phyloP scores from a whole-genome alignment of 345 rosid genomes.

The Corchorus olitorius region DNA sequence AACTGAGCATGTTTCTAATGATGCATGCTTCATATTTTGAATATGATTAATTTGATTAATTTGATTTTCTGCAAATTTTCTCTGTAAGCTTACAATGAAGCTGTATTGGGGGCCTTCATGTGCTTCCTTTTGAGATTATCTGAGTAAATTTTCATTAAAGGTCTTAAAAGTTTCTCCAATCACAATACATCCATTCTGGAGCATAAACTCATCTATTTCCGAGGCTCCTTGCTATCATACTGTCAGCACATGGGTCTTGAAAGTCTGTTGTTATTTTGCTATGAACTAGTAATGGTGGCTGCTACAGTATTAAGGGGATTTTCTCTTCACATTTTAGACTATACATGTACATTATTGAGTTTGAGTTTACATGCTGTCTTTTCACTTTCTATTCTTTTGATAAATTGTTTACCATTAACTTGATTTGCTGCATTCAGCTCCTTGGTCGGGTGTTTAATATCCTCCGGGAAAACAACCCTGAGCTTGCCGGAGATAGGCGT shows the following conservation, averaged over 20 bases:
- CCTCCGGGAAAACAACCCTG: slow-evolving; percentile 91
- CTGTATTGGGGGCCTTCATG: not conserved
- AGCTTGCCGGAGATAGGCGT: slow-evolving; percentile 95
- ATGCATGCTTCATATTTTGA: not conserved
- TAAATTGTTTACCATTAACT: not conserved
- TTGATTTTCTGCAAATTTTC: not conserved
- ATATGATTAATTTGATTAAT: not conserved
- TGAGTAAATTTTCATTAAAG: not conserved
- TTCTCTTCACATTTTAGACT: not conserved
- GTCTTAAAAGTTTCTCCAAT: not conserved
- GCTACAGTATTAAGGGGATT: not conserved
- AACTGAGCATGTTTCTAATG: not conserved
- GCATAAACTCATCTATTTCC: not conserved
- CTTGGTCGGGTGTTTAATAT: slow-evolving; percentile 85
- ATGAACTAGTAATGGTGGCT: not conserved
- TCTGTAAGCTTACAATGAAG: not conserved
- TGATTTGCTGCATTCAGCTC: slow-evolving; percentile 60
- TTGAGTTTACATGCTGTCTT: slow-evolving; percentile 3
- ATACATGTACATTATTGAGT: not conserved
- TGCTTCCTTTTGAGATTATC: no score
- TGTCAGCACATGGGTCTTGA: not conserved
- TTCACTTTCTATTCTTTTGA: not conserved
- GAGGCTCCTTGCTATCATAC: not conserved
- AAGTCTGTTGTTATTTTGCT: not conserved
- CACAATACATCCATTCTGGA: not conserved